Percentiles rank a stretch among this genome's conserved stretches.
phyloP scores from a whole-genome alignment of 345 rosid genomes.

The Euclidium syriacum region DNA sequence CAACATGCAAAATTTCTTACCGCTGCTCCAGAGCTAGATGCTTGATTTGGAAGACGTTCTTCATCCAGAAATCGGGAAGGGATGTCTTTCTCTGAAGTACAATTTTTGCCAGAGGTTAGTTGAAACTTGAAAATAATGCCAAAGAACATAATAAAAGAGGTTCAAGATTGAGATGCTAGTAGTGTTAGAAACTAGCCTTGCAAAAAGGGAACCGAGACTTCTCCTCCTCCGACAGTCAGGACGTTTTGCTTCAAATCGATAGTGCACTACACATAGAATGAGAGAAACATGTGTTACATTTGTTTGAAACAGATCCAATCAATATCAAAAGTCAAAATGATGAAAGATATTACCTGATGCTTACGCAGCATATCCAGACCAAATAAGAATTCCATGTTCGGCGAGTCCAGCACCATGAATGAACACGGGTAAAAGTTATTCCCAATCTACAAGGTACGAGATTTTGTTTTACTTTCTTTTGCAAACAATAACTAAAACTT shows the following conservation, averaged over 20 bases:
- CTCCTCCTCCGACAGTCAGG: constrained; percentile 93
- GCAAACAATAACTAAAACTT: background rate
- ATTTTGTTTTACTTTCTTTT: background rate
- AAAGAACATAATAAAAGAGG: background rate
- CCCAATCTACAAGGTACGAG: constrained; percentile 50
- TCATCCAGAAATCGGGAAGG: constrained; percentile 84
- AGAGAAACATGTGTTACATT: background rate
- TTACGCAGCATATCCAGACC: constrained; percentile 99
- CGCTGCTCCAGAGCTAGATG: constrained; percentile 75
- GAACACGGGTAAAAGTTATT: constrained; percentile 88
- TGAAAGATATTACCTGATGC: constrained; percentile 75
- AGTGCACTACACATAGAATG: constrained; percentile 52
- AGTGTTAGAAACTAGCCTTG: constrained; percentile 64
- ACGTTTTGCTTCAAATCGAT: constrained; percentile 89
- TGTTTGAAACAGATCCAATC: background rate
- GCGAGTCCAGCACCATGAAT: constrained; percentile 86
- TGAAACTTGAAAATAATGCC: background rate
- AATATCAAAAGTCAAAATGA: background rate
- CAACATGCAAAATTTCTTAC: constrained; percentile 34
- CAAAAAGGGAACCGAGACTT: constrained; percentile 93
- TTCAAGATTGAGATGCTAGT: constrained; percentile 1
- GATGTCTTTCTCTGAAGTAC: constrained; percentile 73
- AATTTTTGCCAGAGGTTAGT: background rate
- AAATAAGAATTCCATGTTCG: constrained; percentile 94
- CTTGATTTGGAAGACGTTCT: constrained; percentile 58